Evolutionary conservation across 2,329 filamentous ascomycete species (phyloP).

Genomic region (Fusarium pseudograminearum): DNA sequence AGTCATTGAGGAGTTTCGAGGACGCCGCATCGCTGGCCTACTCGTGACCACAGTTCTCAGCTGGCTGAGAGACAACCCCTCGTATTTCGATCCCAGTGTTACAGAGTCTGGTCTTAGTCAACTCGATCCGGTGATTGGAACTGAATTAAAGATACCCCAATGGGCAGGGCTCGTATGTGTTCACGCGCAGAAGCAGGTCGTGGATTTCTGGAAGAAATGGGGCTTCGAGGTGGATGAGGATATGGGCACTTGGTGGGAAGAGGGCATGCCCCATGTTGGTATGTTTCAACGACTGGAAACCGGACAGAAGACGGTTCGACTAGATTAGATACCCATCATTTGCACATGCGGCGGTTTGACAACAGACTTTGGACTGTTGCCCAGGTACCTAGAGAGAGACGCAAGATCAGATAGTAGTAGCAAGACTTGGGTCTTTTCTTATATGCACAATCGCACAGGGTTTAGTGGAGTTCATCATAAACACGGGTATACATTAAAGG

Average conservation of each 20-base stretch:
- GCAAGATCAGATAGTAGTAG: neutral
- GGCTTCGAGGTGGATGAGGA: constrained; percentile 80
- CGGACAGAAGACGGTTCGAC: constrained; percentile 43
- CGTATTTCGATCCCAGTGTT: constrained; percentile 65
- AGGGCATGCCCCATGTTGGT: constrained; percentile 85
- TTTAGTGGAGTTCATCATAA: neutral
- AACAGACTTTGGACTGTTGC: neutral
- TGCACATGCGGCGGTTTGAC: constrained; percentile 1
- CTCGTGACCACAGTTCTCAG: constrained; percentile 75
- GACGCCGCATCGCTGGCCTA: constrained; percentile 71
- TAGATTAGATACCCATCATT: constrained; percentile 37
- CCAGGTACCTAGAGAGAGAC: neutral
- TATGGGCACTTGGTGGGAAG: constrained; percentile 84
- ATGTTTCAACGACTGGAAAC: constrained; percentile 74
- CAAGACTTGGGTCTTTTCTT: neutral
- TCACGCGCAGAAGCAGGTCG: constrained; percentile 79
- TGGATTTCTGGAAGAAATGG: constrained; percentile 74
- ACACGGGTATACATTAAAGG: constrained; percentile 16
- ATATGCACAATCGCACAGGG: neutral
- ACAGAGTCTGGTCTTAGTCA: constrained; percentile 59
- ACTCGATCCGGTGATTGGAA: constrained; percentile 54
- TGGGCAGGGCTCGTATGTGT: constrained; percentile 83
- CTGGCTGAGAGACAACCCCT: constrained; percentile 75
- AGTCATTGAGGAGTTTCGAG: constrained; percentile 73
- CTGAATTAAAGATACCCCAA: constrained; percentile 57